Evolutionary conservation across 495 filamentous ascomycete genomes (phyloP).

Genomic region (Penicillium antarcticum): DNA sequence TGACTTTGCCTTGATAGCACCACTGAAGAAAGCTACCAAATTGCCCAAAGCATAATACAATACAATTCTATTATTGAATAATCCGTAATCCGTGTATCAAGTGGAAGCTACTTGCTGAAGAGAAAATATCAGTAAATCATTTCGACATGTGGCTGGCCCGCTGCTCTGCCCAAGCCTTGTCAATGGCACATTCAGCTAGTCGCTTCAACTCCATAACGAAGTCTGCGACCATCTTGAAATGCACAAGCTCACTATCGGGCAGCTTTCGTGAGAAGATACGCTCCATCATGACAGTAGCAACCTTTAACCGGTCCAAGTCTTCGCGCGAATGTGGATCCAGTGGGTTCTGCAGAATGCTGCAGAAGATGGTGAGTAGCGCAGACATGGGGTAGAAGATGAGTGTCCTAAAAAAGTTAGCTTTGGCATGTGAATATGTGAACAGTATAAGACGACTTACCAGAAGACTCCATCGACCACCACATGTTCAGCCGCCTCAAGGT

Average conservation of each 20-base stretch:
- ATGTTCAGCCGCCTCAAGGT: constrained; percentile 38
- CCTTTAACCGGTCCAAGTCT: constrained; percentile 39
- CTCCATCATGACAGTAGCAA: constrained; percentile 41
- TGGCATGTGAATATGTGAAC: neutral
- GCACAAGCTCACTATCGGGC: constrained; percentile 39
- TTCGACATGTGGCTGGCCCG: neutral
- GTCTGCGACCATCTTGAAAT: constrained; percentile 45
- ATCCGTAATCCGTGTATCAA: neutral
- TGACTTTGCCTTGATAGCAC: constrained; percentile 16
- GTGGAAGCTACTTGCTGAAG: too few species aligned
- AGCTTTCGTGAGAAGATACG: constrained; percentile 37
- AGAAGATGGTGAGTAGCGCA: constrained; percentile 48
- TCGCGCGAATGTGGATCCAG: constrained; percentile 40
- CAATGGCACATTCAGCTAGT: constrained; percentile 41
- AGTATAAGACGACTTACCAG: constrained; percentile 31
- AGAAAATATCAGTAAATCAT: neutral
- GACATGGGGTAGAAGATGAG: constrained; percentile 53
- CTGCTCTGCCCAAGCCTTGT: constrained; percentile 37
- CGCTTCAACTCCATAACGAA: constrained; percentile 45
- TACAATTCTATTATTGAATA: neutral
- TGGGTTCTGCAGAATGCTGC: constrained; percentile 48
- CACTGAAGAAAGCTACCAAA: neutral
- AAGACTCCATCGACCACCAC: constrained; percentile 43
- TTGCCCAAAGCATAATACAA: too few species aligned
- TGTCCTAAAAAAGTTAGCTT: constrained; percentile 26